These are phyloP conservation scores for Hemileccinum rubropunctum DNA, from an alignment of 768 basidiomycete genomes.

Conservation along the genomic window DNA sequence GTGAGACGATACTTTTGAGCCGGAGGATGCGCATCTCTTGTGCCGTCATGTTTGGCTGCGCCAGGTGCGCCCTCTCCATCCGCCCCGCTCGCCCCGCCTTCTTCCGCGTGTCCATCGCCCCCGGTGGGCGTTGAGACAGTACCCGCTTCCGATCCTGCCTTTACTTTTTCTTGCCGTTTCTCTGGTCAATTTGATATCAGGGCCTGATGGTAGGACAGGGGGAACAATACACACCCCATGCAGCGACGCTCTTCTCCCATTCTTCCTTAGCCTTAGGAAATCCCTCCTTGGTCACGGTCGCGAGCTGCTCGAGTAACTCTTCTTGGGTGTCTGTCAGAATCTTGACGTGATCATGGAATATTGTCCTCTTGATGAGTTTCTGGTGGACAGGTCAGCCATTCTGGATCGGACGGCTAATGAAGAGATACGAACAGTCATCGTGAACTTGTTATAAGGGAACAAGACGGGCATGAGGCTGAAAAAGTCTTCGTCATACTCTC, in stretches of 20 bases:
- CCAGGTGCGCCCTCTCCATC: constrained; percentile 24
- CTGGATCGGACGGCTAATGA: not conserved
- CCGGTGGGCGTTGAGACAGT: constrained; percentile 30
- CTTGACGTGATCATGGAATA: constrained; percentile 69
- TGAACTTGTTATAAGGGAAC: constrained; percentile 95
- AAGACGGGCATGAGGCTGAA: constrained; percentile 84
- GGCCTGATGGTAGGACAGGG: not conserved
- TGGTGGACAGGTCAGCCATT: constrained; percentile 30
- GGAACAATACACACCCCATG: constrained; percentile 56
- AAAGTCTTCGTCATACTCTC: constrained; percentile 90
- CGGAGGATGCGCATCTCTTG: constrained; percentile 56
- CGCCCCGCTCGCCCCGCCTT: constrained; percentile 27
- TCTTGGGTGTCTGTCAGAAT: constrained; percentile 69
- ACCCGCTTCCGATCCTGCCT: constrained; percentile 33
- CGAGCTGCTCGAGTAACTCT: constrained; percentile 61
- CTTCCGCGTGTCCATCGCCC: constrained; percentile 30
- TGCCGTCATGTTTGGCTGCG: constrained; percentile 26
- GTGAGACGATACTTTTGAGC: constrained; percentile 76
- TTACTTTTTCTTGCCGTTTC: constrained; percentile 56
- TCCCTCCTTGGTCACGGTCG: constrained; percentile 56
- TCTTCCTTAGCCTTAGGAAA: constrained; percentile 72
- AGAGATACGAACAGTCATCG: constrained; percentile 66
- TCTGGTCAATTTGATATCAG: constrained; percentile 30
- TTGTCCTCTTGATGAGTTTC: constrained; percentile 93
- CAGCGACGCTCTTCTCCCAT: constrained; percentile 65